Evolutionary conservation across 441 rosid species (phyloP), one percentile per base, ranked within the genome.

Genomic region (Jatropha podagrica): DNA sequence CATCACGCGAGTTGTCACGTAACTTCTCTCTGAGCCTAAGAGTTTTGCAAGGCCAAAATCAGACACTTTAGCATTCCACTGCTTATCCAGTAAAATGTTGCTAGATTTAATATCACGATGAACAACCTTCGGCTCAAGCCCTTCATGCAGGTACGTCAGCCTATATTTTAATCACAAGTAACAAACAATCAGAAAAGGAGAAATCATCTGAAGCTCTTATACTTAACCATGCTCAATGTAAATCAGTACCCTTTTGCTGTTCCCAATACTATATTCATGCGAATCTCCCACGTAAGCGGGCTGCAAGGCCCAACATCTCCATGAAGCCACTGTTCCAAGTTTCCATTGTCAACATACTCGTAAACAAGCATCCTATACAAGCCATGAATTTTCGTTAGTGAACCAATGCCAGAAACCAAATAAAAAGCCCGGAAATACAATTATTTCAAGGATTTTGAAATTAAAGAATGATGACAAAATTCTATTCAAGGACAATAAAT

Each of bases 1-100:
- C 94, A 90, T 90, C 48, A 90, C 94, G 51, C 94, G 89, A 26
- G 94, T 90, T n/a, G 94, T 90, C 66, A 88, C 85, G 74, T 88
- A 87, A 71, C 89, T 90, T 56, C 75, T 71, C 72, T 87, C 94
- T 1, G 92, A 85, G 65, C 87, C 87, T n/a, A 90, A 78, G 48
- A 90, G 89, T 80, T 90, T 90, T 76, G 94, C 94, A 27, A 90
- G 88, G 65, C 94, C 94, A 80, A 90, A 88, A 58, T 90, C 94
- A 5, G 94, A 90, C 13, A 90, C 90, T 79, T 90, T 90, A 13
- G 90, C 70, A 77, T 86, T 85, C 92, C 92, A 90, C 56, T 82
- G 86, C 82, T 81, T 87, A 80, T 90, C 92, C 3, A 90, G 82
- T 65, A 90, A 79, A 74, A 90, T 90, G 80, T 90, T 90, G 82